Base-by-base conservation (phyloP, 495 filamentous ascomycete genomes). In the Hypoxylon perforatum region DNA sequence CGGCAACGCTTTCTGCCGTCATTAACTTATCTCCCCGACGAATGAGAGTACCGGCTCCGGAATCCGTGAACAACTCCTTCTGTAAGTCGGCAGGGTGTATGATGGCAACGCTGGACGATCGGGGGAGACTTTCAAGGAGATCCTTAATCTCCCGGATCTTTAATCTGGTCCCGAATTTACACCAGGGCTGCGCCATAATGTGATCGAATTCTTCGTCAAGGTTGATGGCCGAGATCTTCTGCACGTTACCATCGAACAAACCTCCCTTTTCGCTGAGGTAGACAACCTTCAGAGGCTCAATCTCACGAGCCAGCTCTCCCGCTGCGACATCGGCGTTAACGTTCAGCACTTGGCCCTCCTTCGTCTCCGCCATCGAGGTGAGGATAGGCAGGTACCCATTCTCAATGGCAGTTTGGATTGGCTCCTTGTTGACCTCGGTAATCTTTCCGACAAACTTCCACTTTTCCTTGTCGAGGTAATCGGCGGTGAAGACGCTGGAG, bases 141-240 rank as follows among this genome's bases (percentile, higher is more conserved):
- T 95, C 91, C 82, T 97, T 97, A 80, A 97, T 96, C 81, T 99
- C 94, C 80, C 94, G 96, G 79, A 99, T 97, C 90, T 99, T 99
- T 57, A 97, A 81, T 68, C 94, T 88, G 41, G 95, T 99, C 30
- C 95, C 95, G 78, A 96, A 95, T 64, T 91, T 90, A 74, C 97
- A 96, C 95, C 95, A 99, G 75, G 91, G 88, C 79, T 97, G 93
- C 47, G 85, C 88, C 94, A 99, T 97, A 69, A 97, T 84, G 73
- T 93, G 85, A 14, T 97, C 96, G 74, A 91, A 99, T 77, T 99
- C 95, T 79, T 99, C 94, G 70, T 99, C 95, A 19, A 99, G 86
- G 81, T 99, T 98, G 75, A 99, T 99, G 50, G 88, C 92, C 8
- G 94, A 97, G 69, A 99, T 97, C 83, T 97, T 97, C 82, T 96